Conservation (phyloP, 345 rosid genomes). For the Salix exigua region DNA sequence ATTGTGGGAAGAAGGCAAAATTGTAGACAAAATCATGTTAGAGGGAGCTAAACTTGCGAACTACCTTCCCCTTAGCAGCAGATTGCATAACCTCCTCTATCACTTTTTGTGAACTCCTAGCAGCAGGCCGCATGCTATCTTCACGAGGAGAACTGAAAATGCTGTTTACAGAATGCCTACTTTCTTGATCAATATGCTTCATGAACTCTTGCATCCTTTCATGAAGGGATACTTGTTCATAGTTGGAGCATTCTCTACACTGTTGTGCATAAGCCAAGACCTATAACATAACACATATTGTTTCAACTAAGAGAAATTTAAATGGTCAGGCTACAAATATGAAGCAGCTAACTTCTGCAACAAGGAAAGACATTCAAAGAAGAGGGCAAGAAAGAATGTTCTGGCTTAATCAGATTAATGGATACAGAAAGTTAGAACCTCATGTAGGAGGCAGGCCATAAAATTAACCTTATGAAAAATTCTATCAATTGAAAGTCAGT, state of each 20-base stretch:
- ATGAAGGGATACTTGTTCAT: slow-evolving; percentile 66
- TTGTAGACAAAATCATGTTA: neutral
- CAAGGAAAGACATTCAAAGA: too few species aligned
- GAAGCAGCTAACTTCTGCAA: too few species aligned
- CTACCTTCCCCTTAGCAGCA: slow-evolving; percentile 66
- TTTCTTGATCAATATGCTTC: slow-evolving; percentile 59
- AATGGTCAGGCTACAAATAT: neutral
- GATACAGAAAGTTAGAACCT: neutral
- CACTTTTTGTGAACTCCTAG: slow-evolving; percentile 60
- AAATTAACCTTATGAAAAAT: neutral
- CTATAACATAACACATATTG: slow-evolving; percentile 25
- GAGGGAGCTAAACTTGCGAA: neutral
- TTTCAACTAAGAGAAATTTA: neutral
- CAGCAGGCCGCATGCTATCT: slow-evolving; percentile 36
- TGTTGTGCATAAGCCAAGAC: slow-evolving; percentile 76
- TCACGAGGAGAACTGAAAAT: slow-evolving; percentile 34
- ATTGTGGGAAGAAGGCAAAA: neutral
- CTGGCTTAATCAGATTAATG: too few species aligned
- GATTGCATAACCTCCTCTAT: slow-evolving; percentile 81
- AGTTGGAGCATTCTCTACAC: slow-evolving; percentile 75
- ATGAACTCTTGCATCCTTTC: slow-evolving; percentile 74
- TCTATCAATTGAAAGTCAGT: neutral
- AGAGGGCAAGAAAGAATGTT: too few species aligned
- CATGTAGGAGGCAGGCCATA: neutral
- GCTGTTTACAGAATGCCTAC: slow-evolving; percentile 31